A percentile compares a stretch with the other conserved stretches of the same genome.
phyloP scores from a whole-genome alignment of 2,329 filamentous ascomycete genomes.

The Periconia sp. region DNA sequence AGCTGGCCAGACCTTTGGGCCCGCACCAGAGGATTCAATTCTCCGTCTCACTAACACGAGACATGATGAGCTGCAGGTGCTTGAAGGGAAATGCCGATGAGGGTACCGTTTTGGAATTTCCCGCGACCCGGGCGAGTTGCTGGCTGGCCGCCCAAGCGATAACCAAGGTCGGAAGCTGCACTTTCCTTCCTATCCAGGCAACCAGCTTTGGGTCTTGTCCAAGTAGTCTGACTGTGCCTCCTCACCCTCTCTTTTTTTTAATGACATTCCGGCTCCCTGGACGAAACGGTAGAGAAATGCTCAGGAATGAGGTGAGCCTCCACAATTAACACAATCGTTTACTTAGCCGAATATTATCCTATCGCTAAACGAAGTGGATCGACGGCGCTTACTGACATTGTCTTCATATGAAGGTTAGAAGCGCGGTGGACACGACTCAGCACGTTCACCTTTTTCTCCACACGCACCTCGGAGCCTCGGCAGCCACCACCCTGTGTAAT shows the following conservation, averaged over 20 bases:
- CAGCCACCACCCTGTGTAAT: not conserved
- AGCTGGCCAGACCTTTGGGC: not conserved
- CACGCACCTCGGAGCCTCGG: not conserved
- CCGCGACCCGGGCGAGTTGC: not conserved
- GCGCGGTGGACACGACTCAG: not conserved
- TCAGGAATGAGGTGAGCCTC: not conserved
- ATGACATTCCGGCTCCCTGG: not conserved
- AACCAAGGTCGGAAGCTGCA: not conserved
- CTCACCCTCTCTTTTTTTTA: not conserved
- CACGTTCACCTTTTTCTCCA: not conserved
- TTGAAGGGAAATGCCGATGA: not conserved
- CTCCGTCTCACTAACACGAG: not conserved
- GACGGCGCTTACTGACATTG: not conserved
- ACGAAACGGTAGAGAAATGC: not conserved
- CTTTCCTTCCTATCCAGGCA: not conserved
- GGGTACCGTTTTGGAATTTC: not conserved
- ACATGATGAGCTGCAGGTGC: not conserved
- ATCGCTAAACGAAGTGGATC: not conserved
- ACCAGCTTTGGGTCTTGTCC: not conserved
- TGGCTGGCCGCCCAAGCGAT: not conserved
- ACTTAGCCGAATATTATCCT: conserved; percentile 10
- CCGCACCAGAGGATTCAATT: not conserved
- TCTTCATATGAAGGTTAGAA: not conserved
- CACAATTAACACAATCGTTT: not conserved
- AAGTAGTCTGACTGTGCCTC: not conserved